phyloP scores from a whole-genome alignment of 83 land plant genomes.

The Larix sibirica region DNA sequence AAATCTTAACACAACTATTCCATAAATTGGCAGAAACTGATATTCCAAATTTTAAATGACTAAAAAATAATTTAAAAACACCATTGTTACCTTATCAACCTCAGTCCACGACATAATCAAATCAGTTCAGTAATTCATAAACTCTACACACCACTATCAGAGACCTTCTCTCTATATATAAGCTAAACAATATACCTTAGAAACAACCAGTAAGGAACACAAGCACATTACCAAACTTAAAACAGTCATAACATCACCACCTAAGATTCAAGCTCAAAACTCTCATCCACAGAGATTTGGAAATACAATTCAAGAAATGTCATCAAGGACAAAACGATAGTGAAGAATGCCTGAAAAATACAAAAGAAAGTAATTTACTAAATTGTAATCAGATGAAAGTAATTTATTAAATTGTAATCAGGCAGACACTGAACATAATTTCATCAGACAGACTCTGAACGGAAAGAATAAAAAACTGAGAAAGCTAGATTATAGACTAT shows the following conservation, averaged over 20 bases:
- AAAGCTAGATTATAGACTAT: too few species aligned
- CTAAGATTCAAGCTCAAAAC: conserved; percentile 29
- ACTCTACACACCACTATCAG: conserved; percentile 13
- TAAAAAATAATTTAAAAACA: not conserved
- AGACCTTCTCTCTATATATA: not conserved
- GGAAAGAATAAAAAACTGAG: too few species aligned
- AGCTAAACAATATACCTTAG: not conserved
- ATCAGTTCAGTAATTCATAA: conserved; percentile 21
- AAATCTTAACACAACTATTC: too few species aligned
- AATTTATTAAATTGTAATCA: too few species aligned
- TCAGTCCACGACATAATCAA: conserved; percentile 28
- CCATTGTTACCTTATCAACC: conserved; percentile 8
- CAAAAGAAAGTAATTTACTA: too few species aligned
- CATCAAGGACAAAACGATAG: too few species aligned
- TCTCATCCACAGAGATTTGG: conserved; percentile 17
- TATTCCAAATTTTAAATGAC: too few species aligned
- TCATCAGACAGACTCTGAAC: too few species aligned
- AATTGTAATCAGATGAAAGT: too few species aligned
- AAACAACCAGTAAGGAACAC: conserved; percentile 18
- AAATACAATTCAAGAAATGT: not conserved
- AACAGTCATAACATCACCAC: not conserved
- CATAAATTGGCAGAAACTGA: too few species aligned
- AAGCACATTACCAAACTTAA: not conserved
- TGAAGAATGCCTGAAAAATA: too few species aligned
- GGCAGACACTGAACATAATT: too few species aligned